Conservation (phyloP, 805 yeast species). For the Ogataea henricii region DNA sequence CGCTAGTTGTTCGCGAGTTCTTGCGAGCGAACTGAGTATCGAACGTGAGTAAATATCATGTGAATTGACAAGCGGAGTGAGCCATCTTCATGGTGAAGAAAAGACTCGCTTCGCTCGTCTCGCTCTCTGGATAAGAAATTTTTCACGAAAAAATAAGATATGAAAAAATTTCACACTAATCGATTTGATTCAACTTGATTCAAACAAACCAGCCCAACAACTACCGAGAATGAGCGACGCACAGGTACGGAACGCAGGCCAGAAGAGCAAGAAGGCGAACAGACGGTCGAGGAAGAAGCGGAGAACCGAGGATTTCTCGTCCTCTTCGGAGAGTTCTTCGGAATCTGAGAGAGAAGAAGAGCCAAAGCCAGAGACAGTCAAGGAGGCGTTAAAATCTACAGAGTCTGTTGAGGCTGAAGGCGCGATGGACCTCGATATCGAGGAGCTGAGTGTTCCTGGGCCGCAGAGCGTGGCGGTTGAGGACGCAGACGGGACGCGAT, state of each 20-base stretch:
- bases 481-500: constrained; percentile 21
- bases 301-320: constrained; percentile 77
- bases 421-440: constrained; percentile 31
- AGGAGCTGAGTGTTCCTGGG: constrained; percentile 19
- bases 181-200: not conserved
- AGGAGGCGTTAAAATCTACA: not conserved
- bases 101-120: not conserved
- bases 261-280: constrained; percentile 24
- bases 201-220: not conserved
- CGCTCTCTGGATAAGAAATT: not conserved
- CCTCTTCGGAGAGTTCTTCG: constrained; percentile 47
- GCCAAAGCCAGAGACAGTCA: not conserved
- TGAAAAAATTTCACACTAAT: constrained; percentile 2
- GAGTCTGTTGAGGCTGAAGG: not conserved
- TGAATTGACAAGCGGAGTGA: too few species aligned
- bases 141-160: not conserved
- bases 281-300: constrained; percentile 73
- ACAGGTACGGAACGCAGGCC: constrained; percentile 4
- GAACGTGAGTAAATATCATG: too few species aligned
- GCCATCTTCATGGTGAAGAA: too few species aligned
- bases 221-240: not conserved
- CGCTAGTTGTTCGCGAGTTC: too few species aligned
- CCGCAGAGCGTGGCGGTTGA: constrained; percentile 15
- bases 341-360: constrained; percentile 31
- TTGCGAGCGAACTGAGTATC: too few species aligned